phyloP scores from a whole-genome alignment of 2,329 filamentous ascomycete species.

The Calycina herbarum region DNA sequence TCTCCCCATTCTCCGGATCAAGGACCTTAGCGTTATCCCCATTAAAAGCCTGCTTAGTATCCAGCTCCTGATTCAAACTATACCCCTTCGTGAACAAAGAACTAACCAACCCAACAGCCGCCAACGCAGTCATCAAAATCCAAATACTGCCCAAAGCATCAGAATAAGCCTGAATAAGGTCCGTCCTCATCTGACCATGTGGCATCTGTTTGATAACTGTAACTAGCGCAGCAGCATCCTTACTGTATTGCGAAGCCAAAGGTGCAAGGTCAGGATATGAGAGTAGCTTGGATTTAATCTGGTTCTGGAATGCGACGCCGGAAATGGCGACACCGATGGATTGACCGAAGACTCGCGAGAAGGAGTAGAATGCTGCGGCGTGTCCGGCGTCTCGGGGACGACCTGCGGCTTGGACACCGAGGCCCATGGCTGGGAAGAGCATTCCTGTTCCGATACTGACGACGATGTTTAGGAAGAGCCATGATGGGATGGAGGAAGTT shows the following conservation, averaged over 20 bases:
- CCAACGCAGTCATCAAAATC: constrained; percentile 55
- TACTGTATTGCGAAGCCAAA: constrained; percentile 31
- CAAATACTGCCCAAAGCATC: constrained; percentile 56
- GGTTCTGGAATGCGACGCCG: constrained; percentile 70
- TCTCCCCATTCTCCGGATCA: constrained; percentile 18
- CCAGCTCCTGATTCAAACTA: constrained; percentile 47
- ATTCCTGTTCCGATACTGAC: constrained; percentile 63
- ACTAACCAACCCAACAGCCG: constrained; percentile 47
- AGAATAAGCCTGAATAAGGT: constrained; percentile 53
- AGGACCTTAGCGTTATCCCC: constrained; percentile 36
- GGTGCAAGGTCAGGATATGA: constrained; percentile 27
- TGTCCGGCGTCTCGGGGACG: constrained; percentile 58
- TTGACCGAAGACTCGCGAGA: constrained; percentile 66
- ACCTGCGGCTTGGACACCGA: constrained; percentile 63
- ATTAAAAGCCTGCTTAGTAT: constrained; percentile 49
- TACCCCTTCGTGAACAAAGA: constrained; percentile 52
- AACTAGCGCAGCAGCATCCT: constrained; percentile 35
- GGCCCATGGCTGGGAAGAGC: constrained; percentile 62
- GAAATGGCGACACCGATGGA: constrained; percentile 65
- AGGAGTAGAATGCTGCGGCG: constrained; percentile 64
- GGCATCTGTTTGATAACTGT: constrained; percentile 32
- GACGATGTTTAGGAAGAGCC: constrained; percentile 62
- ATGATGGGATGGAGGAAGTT: constrained; percentile 51
- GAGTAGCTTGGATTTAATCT: constrained; percentile 36
- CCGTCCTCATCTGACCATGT: constrained; percentile 40